Evolutionary conservation across 2,329 filamentous ascomycete species (phyloP).

Genomic region (Exophiala sideris): DNA sequence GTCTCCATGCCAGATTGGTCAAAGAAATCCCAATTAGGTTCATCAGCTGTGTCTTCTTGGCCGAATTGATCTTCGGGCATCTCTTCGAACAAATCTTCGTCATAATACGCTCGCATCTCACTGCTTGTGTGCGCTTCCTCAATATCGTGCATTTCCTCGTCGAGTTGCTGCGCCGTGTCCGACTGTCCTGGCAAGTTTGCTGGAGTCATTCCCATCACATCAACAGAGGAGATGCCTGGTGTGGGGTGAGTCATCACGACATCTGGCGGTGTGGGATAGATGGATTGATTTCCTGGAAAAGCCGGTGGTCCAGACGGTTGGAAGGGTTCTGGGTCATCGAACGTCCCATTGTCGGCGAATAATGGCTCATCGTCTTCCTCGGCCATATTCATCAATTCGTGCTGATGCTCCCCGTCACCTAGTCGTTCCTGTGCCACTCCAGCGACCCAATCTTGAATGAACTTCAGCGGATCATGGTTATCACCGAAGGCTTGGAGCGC

Average conservation of each 20-base stretch:
- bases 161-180: constrained; percentile 1
- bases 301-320: constrained; percentile 23
- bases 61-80: constrained; percentile 54
- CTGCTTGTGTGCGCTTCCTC: constrained; percentile 6
- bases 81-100: constrained; percentile 59
- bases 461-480: constrained; percentile 39
- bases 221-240: constrained; percentile 31
- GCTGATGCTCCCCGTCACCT: background rate
- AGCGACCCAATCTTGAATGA: constrained; percentile 42
- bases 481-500: constrained; percentile 7
- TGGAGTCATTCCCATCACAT: constrained; percentile 31
- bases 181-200: constrained; percentile 28
- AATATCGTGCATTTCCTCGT: constrained; percentile 23
- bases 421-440: constrained; percentile 19
- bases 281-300: constrained; percentile 29
- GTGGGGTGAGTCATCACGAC: constrained; percentile 37
- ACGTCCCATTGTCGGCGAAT: constrained; percentile 25
- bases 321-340: constrained; percentile 26
- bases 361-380: constrained; percentile 22
- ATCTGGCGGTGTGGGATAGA: constrained; percentile 55
- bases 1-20: constrained; percentile 46
- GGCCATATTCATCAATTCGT: background rate
- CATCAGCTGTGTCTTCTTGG: constrained; percentile 57
- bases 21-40: constrained; percentile 62
- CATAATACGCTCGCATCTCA: constrained; percentile 39